These are phyloP conservation scores for Trypanosoma congolense DNA, from an alignment of 208 protist species.

Conservation along the genomic window DNA sequence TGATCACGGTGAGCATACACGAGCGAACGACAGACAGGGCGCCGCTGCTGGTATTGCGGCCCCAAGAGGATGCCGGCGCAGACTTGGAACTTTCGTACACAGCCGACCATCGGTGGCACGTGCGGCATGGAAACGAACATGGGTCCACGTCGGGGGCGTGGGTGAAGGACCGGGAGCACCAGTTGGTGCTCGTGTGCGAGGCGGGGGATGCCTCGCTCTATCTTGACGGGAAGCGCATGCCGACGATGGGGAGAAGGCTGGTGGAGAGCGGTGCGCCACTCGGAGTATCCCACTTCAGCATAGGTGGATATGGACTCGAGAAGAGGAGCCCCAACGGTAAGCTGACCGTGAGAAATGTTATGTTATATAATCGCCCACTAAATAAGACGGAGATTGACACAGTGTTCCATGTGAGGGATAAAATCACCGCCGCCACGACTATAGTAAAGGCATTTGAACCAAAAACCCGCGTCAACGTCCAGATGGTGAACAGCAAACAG, in stretches of 20 bases:
- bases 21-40: background rate
- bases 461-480: too few species aligned
- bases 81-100: slow-evolving; percentile 8
- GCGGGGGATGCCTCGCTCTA: slow-evolving; percentile 6
- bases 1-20: slow-evolving; percentile 12
- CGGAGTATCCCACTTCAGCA: slow-evolving; percentile 13
- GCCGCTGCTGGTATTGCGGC: slow-evolving; percentile 5
- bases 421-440: background rate
- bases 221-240: slow-evolving; percentile 4
- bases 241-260: background rate
- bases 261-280: background rate
- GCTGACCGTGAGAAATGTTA: slow-evolving; percentile 13
- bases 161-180: slow-evolving; percentile 1
- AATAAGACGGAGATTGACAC: slow-evolving; percentile 4
- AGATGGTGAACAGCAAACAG: too few species aligned
- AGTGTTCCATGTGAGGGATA: background rate
- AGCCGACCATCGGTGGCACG: slow-evolving; percentile 1
- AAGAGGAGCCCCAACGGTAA: background rate
- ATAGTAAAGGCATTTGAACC: background rate
- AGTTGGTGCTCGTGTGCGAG: slow-evolving; percentile 3
- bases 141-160: slow-evolving; percentile 1
- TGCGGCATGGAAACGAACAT: background rate
- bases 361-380: slow-evolving; percentile 16
- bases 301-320: slow-evolving; percentile 6
- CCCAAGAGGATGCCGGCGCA: background rate